These are phyloP conservation scores for Mycena citricolor DNA, from an alignment of 1,284 basidiomycete species.

Conservation along the genomic window DNA sequence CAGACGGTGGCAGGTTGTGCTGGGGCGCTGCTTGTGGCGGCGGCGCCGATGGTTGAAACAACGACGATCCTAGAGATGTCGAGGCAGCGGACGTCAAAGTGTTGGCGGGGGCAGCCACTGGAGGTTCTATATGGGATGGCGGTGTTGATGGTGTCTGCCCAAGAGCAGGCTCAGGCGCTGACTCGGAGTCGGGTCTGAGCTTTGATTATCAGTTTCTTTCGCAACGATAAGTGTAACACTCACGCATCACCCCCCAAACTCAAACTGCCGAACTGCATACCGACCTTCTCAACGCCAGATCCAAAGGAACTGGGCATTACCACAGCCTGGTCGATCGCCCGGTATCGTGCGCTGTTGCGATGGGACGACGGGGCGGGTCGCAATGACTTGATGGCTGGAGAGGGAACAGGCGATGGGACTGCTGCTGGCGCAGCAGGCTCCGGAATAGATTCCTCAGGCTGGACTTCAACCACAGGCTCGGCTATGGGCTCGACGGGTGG, in stretches of 20 bases:
- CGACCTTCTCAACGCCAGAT: constrained; percentile 64
- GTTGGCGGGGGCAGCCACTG: constrained; percentile 30
- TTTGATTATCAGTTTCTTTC: constrained; percentile 8
- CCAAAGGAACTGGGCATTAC: constrained; percentile 71
- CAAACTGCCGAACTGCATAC: constrained; percentile 83
- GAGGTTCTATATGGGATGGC: constrained; percentile 33
- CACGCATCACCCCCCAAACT: constrained; percentile 60
- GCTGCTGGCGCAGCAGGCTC: constrained; percentile 23
- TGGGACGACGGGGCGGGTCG: constrained; percentile 55
- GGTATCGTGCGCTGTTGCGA: constrained; percentile 58
- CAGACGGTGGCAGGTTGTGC: constrained; percentile 38
- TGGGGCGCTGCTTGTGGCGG: constrained; percentile 42
- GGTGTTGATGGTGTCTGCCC: constrained; percentile 33
- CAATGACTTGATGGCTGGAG: constrained; percentile 20
- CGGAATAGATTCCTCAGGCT: constrained; percentile 4
- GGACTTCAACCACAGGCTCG: constrained; percentile 30
- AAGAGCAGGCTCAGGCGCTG: constrained; percentile 25
- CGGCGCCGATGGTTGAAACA: constrained; percentile 49
- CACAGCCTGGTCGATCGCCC: constrained; percentile 71
- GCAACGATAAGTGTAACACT: not conserved
- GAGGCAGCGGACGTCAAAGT: constrained; percentile 42
- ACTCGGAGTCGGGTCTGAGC: constrained; percentile 34
- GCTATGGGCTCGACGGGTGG: constrained; percentile 29
- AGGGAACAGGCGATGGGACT: constrained; percentile 34
- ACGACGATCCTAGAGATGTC: constrained; percentile 38